These are phyloP conservation scores for Larix kaempferi DNA, from an alignment of 75 land plant genomes.

Conservation along the genomic window DNA sequence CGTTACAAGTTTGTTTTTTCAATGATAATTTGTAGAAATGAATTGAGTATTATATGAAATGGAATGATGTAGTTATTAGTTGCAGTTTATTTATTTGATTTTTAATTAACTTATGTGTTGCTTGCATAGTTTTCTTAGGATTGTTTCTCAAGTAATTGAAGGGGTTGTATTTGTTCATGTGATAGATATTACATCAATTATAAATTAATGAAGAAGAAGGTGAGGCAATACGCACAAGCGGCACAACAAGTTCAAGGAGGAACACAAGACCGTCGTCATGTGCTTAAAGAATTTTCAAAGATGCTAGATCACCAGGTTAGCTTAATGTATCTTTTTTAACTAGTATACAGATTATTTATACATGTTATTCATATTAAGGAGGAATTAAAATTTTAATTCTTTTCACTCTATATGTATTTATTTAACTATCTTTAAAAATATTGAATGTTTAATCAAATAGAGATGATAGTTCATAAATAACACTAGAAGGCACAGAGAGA, in stretches of 20 bases:
- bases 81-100: neutral
- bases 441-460: neutral
- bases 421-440: neutral
- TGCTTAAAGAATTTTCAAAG: constrained; percentile 71
- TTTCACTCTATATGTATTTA: neutral
- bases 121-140: neutral
- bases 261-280: constrained; percentile 27
- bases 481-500: no score
- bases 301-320: constrained; percentile 78
- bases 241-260: constrained; percentile 32
- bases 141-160: neutral
- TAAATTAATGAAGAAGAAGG: constrained; percentile 82
- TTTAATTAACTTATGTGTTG: neutral
- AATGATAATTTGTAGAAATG: neutral
- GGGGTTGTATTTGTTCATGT: neutral
- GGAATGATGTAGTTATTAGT: neutral
- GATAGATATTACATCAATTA: constrained; percentile 71
- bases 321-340: neutral
- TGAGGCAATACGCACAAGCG: constrained; percentile 49
- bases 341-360: neutral
- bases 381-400: neutral
- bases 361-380: no score
- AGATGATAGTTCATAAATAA: no score
- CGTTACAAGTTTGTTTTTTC: neutral
- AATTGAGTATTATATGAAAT: neutral